phyloP scores from a whole-genome alignment of 768 basidiomycete genomes.

The Auricularia auricula-judae region DNA sequence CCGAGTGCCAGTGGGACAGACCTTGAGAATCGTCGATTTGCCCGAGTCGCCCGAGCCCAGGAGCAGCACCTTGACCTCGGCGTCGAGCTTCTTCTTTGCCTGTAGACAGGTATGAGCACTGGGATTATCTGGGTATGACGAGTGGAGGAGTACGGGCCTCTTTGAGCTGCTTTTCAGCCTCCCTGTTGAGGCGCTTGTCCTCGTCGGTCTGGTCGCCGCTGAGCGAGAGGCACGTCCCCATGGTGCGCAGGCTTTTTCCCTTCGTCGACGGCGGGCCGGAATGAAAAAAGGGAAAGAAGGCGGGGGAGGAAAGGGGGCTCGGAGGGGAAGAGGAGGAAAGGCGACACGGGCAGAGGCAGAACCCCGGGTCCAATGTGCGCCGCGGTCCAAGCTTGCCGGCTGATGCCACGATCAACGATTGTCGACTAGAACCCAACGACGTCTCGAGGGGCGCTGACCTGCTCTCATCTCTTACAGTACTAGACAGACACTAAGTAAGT shows the following conservation, averaged over 20 bases:
- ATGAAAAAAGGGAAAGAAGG: neutral
- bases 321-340: neutral
- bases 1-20: conserved; percentile 16
- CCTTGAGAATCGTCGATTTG: conserved; percentile 87
- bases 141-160: conserved; percentile 35
- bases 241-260: conserved; percentile 14
- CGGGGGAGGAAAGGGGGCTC: neutral
- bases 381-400: too few relatives aligned
- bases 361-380: too few relatives aligned
- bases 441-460: too few relatives aligned
- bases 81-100: conserved; percentile 62
- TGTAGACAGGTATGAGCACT: conserved; percentile 17
- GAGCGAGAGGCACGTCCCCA: conserved; percentile 73
- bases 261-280: neutral
- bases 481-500: too few relatives aligned
- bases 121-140: neutral
- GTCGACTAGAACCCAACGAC: too few relatives aligned
- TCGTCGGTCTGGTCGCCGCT: conserved; percentile 54
- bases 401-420: too few relatives aligned
- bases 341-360: too few relatives aligned
- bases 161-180: conserved; percentile 67
- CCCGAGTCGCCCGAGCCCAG: conserved; percentile 91
- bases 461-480: too few relatives aligned
- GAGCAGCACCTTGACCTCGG: conserved; percentile 79
- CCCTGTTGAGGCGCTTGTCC: conserved; percentile 51